Conservation (phyloP, 345 rosid species). For the Alliaria petiolata region DNA sequence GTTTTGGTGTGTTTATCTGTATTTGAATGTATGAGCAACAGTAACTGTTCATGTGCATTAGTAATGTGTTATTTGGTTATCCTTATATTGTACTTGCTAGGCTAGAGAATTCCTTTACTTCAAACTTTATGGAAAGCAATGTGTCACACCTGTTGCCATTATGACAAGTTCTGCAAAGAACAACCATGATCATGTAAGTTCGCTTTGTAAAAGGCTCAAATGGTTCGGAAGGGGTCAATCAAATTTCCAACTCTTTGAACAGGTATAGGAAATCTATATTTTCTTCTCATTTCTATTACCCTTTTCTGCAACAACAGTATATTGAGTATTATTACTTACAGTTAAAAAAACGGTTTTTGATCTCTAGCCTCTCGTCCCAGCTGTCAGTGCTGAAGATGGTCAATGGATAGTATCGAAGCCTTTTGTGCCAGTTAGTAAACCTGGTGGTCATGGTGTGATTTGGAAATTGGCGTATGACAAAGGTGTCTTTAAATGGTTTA, state of each 20-base stretch:
- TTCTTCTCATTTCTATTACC: neutral
- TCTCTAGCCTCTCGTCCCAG: conserved; percentile 84
- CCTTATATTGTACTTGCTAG: conserved; percentile 35
- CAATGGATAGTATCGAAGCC: conserved; percentile 77
- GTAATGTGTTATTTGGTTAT: neutral
- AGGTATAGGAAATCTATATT: conserved; percentile 40
- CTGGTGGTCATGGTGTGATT: conserved; percentile 95
- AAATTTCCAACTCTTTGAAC: conserved; percentile 86
- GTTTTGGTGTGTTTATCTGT: conserved; percentile 3
- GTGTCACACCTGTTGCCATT: conserved; percentile 87
- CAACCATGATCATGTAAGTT: conserved; percentile 72
- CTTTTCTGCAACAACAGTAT: neutral
- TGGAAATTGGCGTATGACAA: conserved; percentile 96
- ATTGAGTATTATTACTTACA: neutral
- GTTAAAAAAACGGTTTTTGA: conserved; percentile 17
- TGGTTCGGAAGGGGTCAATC: conserved; percentile 96
- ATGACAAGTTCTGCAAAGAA: conserved; percentile 97
- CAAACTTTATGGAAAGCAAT: conserved; percentile 80
- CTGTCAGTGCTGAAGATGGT: conserved; percentile 79
- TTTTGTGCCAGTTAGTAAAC: conserved; percentile 80
- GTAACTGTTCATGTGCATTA: neutral
- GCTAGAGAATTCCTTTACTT: conserved; percentile 89
- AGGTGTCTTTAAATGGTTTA: conserved; percentile 85
- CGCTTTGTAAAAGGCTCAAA: conserved; percentile 61
- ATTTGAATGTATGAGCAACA: neutral